A percentile compares a stretch with the other conserved stretches of the same genome.
Evolutionary conservation across 116 monocot genomes (phyloP).

Genomic region (Thalassia testudinum): DNA sequence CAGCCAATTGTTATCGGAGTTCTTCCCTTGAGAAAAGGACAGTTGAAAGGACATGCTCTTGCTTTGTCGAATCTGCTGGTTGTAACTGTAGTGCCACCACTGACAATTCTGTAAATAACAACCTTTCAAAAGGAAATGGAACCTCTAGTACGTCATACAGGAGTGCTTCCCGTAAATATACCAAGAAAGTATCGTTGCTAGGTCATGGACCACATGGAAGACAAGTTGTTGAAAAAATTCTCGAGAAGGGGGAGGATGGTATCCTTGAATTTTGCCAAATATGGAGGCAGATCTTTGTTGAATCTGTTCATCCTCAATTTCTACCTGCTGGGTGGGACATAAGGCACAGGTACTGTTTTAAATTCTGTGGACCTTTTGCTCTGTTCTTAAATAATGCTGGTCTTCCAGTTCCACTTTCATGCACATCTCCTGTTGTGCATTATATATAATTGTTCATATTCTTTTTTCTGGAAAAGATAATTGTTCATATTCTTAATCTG

Average conservation of each 20-base stretch:
- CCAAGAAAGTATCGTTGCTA: conserved; percentile 57
- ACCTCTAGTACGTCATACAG: conserved; percentile 6
- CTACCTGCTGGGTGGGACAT: conserved; percentile 88
- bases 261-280: conserved; percentile 69
- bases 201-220: conserved; percentile 93
- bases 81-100: conserved; percentile 1
- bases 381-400: no score
- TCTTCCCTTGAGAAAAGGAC: neutral
- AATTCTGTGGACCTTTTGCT: no score
- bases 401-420: no score
- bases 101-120: conserved; percentile 4
- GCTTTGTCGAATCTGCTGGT: conserved; percentile 1
- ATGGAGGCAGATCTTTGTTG: conserved; percentile 93
- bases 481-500: no score
- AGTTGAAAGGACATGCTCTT: neutral
- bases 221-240: conserved; percentile 68
- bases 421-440: no score
- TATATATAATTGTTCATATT: no score
- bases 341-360: conserved; percentile 57
- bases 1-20: no score
- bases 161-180: conserved; percentile 13
- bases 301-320: conserved; percentile 59
- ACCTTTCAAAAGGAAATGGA: conserved; percentile 10
- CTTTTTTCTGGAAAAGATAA: no score
- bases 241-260: conserved; percentile 62